Evolutionary conservation across 345 rosid species (phyloP), one percentile per base, ranked within the genome.

Genomic region (Gossypium anomalum): DNA sequence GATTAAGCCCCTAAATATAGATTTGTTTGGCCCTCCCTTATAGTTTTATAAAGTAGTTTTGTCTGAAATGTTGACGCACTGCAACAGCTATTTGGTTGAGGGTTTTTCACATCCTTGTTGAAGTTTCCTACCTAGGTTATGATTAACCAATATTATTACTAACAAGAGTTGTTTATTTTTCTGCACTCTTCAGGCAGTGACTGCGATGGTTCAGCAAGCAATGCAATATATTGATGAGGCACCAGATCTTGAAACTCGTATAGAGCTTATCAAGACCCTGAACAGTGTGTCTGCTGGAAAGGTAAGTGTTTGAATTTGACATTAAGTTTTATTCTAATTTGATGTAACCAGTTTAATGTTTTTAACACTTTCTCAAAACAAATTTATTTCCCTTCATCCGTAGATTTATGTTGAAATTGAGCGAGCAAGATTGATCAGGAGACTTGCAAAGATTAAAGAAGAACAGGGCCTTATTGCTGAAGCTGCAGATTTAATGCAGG

Each of bases 401-500:
- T 80, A 96, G 99, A 92, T 94, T 76, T 92, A 87, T 87, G 98
- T 95, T 25, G 94, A 95, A 83, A 95, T 95, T 78, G 94, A 95
- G 86, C 88, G 99, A 80, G 99, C 97, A 52, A 86, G 99, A 74
- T 78, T 95, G 87, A 88, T 91, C 51, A 91, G 80, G 82, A 95
- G 84, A 75, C 94, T 93, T 76, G 98, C 98, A 12, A 92, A 91
- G 86, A 91, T 92, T 65, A 94, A 92, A 84, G 98, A 94, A 87
- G 93, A 78, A 17, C 99, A 93, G 9, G 97, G 96, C 76, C 82
- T 82, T 60, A 84, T 91, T 34, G 96, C 94, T 19, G 98, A 95
- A 87, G 99, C 99, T 81, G 99, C 99, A 22, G 97, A 93, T 84
- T 83, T 91, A 67, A 93, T 93, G 97, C 99, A 95, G 85, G 99